These are phyloP conservation scores for Xylaria arbuscula DNA, from an alignment of 2,329 filamentous ascomycete genomes.

Conservation along the genomic window DNA sequence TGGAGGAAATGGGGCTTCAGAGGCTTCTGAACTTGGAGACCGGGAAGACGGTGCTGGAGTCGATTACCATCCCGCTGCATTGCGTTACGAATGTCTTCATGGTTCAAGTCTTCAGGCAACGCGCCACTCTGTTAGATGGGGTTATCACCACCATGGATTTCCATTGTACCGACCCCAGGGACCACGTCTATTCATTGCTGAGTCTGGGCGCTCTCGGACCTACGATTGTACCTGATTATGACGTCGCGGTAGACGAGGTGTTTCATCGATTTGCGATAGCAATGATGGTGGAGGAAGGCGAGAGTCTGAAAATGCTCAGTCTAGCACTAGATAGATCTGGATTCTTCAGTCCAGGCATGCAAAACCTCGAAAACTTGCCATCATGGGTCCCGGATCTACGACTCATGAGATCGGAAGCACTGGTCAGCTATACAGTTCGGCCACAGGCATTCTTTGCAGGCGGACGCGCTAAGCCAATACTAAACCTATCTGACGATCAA, in stretches of 20 bases:
- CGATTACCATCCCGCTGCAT: slow-evolving; percentile 1
- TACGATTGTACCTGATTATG: slow-evolving; percentile 20
- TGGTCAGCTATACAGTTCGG: slow-evolving; percentile 15
- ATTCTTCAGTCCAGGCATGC: rapidly evolving
- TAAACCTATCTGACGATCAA: slow-evolving; percentile 27
- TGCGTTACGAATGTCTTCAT: slow-evolving; percentile 2
- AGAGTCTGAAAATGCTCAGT: slow-evolving; percentile 23
- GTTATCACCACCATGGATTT: slow-evolving; percentile 10
- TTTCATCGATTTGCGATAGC: slow-evolving; percentile 22
- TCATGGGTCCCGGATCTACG: slow-evolving; percentile 31
- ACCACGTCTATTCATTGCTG: slow-evolving; percentile 29
- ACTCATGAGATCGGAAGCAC: background rate
- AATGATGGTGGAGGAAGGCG: slow-evolving; percentile 10
- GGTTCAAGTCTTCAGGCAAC: background rate
- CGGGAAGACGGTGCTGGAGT: background rate
- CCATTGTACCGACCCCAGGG: slow-evolving; percentile 20
- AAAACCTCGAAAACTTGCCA: slow-evolving; percentile 16
- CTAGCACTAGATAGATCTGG: slow-evolving; percentile 1
- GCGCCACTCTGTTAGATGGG: slow-evolving; percentile 24
- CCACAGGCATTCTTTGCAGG: slow-evolving; percentile 23
- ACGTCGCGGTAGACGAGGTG: background rate
- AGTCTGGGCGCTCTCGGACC: slow-evolving; percentile 3
- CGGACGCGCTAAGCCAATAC: slow-evolving; percentile 15
- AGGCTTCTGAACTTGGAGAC: background rate
- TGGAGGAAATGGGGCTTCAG: slow-evolving; percentile 1